Evolutionary conservation across 192 early-diverging fungal species (phyloP).

Genomic region (Spinellus fusiger): DNA sequence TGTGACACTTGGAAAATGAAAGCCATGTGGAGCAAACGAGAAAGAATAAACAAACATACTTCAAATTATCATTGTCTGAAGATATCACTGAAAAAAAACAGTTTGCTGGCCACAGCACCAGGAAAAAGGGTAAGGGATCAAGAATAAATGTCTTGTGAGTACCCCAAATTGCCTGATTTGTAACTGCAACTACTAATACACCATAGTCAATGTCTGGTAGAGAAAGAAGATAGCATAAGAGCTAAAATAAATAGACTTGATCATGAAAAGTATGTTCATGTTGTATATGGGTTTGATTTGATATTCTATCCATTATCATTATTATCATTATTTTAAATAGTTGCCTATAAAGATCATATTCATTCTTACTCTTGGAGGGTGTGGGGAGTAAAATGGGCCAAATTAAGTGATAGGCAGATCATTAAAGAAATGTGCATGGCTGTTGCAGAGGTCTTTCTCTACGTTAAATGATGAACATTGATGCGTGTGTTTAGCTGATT

Average conservation of each 20-base stretch:
- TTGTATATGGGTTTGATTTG: not conserved
- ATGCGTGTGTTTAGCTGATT: not conserved
- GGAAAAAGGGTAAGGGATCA: too few relatives aligned
- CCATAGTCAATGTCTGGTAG: too few relatives aligned
- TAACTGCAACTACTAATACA: too few relatives aligned
- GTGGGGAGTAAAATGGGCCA: not conserved
- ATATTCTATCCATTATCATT: not conserved
- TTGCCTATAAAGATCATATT: not conserved
- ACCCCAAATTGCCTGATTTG: too few relatives aligned
- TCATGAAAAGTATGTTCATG: not conserved
- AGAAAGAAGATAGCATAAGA: too few relatives aligned
- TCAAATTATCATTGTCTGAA: too few relatives aligned
- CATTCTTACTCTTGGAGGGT: not conserved
- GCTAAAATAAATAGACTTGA: not conserved
- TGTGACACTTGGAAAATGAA: too few relatives aligned
- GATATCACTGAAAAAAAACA: too few relatives aligned
- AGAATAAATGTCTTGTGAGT: too few relatives aligned
- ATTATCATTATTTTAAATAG: slow-evolving; percentile 1
- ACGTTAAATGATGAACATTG: not conserved
- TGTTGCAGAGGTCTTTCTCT: not conserved
- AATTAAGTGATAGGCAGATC: not conserved
- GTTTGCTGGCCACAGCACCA: too few relatives aligned
- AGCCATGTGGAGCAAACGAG: too few relatives aligned
- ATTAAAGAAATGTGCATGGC: not conserved
- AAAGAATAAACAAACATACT: too few relatives aligned